Evolutionary conservation across 2,329 filamentous ascomycete genomes (phyloP).

Genomic region (Madurella mycetomatis): DNA sequence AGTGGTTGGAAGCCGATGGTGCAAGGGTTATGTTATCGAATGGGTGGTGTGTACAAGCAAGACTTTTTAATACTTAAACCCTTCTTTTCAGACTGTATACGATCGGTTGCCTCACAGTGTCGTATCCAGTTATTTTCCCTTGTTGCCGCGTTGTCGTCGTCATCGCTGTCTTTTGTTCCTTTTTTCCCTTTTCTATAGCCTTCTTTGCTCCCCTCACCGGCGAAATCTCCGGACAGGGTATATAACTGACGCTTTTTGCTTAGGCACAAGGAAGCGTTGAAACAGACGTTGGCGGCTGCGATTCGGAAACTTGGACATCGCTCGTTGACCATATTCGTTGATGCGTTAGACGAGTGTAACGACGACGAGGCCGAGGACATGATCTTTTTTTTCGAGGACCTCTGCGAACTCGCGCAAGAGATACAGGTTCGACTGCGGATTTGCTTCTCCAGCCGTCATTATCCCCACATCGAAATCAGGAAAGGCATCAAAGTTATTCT

Average conservation of each 20-base stretch:
- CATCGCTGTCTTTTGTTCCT: too few species aligned
- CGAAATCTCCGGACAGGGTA: too few species aligned
- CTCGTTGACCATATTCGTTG: slow-evolving; percentile 30
- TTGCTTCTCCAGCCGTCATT: slow-evolving; percentile 46
- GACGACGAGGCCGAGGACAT: slow-evolving; percentile 40
- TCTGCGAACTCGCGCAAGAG: slow-evolving; percentile 30
- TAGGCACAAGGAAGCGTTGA: slow-evolving; percentile 8
- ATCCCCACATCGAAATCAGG: slow-evolving; percentile 37
- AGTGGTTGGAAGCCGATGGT: slow-evolving; percentile 19
- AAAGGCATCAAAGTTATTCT: slow-evolving; percentile 30
- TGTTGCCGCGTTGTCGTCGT: too few species aligned
- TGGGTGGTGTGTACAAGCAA: neutral
- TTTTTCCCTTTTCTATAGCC: too few species aligned
- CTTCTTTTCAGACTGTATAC: too few species aligned
- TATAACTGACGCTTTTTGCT: too few species aligned
- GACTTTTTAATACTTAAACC: too few species aligned
- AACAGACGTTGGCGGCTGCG: slow-evolving; percentile 18
- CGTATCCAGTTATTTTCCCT: too few species aligned
- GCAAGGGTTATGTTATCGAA: slow-evolving; percentile 4
- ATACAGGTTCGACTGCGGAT: slow-evolving; percentile 26
- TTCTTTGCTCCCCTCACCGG: too few species aligned
- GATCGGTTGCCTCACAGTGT: too few species aligned
- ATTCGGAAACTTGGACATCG: slow-evolving; percentile 12
- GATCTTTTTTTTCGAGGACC: slow-evolving; percentile 39
- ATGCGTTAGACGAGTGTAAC: slow-evolving; percentile 48